Evolutionary conservation across 306 rosid species (phyloP).

Genomic region (Cicer judaicum): DNA sequence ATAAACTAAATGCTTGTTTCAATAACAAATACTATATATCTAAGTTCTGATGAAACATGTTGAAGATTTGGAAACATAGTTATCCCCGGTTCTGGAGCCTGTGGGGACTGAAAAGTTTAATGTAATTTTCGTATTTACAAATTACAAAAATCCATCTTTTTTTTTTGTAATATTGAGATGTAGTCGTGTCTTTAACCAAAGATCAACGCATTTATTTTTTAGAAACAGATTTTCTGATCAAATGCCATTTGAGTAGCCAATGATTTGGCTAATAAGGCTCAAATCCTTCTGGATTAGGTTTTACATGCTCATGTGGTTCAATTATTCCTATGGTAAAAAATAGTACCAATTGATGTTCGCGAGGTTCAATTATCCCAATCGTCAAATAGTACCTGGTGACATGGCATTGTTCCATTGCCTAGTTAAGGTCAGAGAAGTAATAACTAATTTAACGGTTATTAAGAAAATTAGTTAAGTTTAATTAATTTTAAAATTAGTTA

Average conservation of each 20-base stretch:
- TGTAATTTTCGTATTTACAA: not conserved
- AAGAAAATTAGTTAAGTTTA: too few relatives aligned
- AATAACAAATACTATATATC: not conserved
- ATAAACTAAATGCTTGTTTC: constrained; percentile 1
- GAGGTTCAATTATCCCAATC: too few relatives aligned
- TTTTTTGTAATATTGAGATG: not conserved
- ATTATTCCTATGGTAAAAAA: not conserved
- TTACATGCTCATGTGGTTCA: constrained; percentile 1
- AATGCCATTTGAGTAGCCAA: not conserved
- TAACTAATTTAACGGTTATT: too few relatives aligned
- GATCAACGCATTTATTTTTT: not conserved
- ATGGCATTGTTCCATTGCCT: too few relatives aligned
- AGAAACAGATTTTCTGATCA: not conserved
- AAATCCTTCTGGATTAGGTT: not conserved
- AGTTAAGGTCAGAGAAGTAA: too few relatives aligned
- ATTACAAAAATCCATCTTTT: not conserved
- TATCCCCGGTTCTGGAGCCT: not conserved
- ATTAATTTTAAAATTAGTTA: too few relatives aligned
- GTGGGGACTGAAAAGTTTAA: not conserved
- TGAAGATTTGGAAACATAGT: constrained; percentile 6
- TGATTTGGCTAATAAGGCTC: not conserved
- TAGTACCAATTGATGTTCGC: not conserved
- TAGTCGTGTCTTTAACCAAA: not conserved
- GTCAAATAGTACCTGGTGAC: too few relatives aligned
- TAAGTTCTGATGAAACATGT: constrained; percentile 1